Evolutionary conservation across 805 yeast genomes (phyloP).

Genomic region (Teunomyces atbi): DNA sequence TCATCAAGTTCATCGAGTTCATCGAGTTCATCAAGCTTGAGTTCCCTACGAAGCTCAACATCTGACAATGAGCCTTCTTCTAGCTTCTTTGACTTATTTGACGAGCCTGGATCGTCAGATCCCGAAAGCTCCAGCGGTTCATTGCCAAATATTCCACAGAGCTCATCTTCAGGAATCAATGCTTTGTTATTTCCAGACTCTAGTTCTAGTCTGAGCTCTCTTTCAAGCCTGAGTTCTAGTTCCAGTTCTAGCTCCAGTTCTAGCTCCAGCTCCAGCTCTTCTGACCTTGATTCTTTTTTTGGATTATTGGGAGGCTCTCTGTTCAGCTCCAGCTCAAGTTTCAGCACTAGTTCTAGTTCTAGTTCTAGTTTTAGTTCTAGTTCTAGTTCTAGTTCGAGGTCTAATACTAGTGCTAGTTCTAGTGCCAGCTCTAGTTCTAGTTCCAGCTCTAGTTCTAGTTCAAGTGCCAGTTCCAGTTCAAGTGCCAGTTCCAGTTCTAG

Average conservation of each 20-base stretch:
- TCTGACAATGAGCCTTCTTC: not conserved
- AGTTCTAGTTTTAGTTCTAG: conserved; percentile 9
- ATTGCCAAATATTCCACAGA: not conserved
- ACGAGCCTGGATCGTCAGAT: not conserved
- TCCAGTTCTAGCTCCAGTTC: conserved; percentile 6
- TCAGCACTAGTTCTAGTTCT: conserved; percentile 10
- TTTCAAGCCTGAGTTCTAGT: conserved; percentile 3
- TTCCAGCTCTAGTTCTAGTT: conserved; percentile 9
- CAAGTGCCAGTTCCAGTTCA: conserved; percentile 1
- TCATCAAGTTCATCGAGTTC: conserved; percentile 5
- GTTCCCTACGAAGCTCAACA: not conserved
- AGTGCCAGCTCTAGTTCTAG: conserved; percentile 9
- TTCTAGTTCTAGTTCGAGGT: conserved; percentile 1
- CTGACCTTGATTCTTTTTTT: conserved; percentile 1
- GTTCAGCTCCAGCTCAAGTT: conserved; percentile 10
- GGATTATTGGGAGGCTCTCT: not conserved
- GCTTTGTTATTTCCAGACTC: not conserved
- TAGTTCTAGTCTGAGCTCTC: conserved; percentile 5
- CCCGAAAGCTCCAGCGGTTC: conserved; percentile 7
- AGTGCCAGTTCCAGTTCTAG: not conserved
- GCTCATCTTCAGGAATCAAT: not conserved
- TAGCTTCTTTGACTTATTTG: not conserved
- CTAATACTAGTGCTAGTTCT: conserved; percentile 8
- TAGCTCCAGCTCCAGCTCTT: conserved; percentile 1
- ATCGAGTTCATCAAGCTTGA: conserved; percentile 3